Conservation (phyloP, 306 rosid species). For the Oemleria cerasiformis region DNA sequence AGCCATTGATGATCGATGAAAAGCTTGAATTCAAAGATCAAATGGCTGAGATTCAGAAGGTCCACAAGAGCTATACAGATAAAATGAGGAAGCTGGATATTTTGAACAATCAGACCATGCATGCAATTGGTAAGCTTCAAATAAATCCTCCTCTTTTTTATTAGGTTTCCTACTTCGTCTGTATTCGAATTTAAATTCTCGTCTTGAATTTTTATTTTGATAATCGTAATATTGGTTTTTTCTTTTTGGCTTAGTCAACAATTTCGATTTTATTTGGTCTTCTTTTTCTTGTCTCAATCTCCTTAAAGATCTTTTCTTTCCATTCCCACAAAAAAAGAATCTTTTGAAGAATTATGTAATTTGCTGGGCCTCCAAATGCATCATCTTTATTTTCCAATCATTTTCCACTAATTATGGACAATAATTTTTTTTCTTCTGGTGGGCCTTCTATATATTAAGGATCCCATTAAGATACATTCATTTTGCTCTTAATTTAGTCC, state of each 20-base stretch:
- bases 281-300: not conserved
- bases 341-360: not conserved
- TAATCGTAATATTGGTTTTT: no score
- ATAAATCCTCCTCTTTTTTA: not conserved
- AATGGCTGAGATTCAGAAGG: constrained; percentile 57
- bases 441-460: not conserved
- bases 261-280: no score
- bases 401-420: constrained; percentile 6
- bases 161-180: not conserved
- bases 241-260: no score
- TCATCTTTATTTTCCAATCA: not conserved
- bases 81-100: constrained; percentile 78
- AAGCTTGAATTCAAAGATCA: constrained; percentile 52
- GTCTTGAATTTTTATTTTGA: no score
- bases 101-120: constrained; percentile 81
- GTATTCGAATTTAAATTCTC: no score
- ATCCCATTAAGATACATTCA: not conserved
- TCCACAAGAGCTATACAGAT: constrained; percentile 59
- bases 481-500: not conserved
- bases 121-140: constrained; percentile 60
- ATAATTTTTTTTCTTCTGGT: not conserved
- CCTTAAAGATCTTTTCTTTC: not conserved
- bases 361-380: not conserved
- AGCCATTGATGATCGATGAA: constrained; percentile 51
- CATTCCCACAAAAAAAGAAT: not conserved